Conservation (phyloP, 1,284 basidiomycete genomes). For the Trichosporon sp. region DNA sequence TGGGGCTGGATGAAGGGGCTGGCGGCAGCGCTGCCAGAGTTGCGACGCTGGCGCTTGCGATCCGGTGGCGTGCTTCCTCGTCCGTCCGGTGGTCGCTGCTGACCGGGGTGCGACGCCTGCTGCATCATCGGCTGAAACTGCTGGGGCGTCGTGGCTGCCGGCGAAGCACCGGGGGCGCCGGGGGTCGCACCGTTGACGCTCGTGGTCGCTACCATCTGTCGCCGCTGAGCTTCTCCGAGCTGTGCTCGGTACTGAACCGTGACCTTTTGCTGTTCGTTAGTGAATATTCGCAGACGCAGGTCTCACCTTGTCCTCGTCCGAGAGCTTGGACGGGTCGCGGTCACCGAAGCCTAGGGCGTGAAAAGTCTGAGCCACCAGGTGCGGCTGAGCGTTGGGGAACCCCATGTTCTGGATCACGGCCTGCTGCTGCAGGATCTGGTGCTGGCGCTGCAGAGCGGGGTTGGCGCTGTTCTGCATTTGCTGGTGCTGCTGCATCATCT, state of each 20-base stretch:
- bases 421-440: constrained; percentile 15
- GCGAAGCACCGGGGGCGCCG: constrained; percentile 12
- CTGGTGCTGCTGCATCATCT: constrained; percentile 26
- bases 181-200: constrained; percentile 7
- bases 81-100: constrained; percentile 11
- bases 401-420: constrained; percentile 31
- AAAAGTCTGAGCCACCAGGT: constrained; percentile 34
- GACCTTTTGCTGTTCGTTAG: constrained; percentile 11
- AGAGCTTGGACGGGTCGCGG: constrained; percentile 30
- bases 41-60: constrained; percentile 37
- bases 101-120: constrained; percentile 20
- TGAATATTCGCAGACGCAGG: too few species aligned
- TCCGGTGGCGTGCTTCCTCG: constrained; percentile 37
- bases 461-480: constrained; percentile 5
- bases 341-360: constrained; percentile 31
- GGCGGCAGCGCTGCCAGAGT: constrained; percentile 38
- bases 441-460: constrained; percentile 10
- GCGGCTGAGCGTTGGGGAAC: constrained; percentile 17
- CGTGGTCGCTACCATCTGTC: constrained; percentile 12
- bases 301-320: constrained; percentile 38
- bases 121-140: constrained; percentile 17
- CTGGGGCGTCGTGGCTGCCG: constrained; percentile 15
- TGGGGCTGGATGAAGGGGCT: constrained; percentile 30
- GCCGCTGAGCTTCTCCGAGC: constrained; percentile 10
- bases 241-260: constrained; percentile 25